phyloP scores from a whole-genome alignment of 352 stramenopile species.

The Phytophthora niederhauseri region DNA sequence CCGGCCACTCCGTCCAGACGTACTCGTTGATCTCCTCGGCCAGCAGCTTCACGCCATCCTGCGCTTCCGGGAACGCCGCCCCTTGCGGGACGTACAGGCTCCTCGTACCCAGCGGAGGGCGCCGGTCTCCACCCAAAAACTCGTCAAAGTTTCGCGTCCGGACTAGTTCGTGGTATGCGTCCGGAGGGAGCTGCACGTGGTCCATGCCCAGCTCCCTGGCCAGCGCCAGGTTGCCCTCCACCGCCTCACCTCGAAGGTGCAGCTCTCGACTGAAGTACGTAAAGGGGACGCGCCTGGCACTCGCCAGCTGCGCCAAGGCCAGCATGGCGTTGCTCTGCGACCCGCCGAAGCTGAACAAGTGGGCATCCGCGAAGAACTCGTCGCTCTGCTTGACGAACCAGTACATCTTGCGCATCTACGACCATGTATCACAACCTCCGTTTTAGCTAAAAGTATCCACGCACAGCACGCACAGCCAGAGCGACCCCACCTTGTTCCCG shows the following conservation, averaged over 20 bases:
- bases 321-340: slow-evolving; percentile 90
- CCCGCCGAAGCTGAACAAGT: slow-evolving; percentile 80
- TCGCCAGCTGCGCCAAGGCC: slow-evolving; percentile 80
- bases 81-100: slow-evolving; percentile 70
- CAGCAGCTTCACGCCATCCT: slow-evolving; percentile 60
- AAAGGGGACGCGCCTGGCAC: slow-evolving; percentile 73
- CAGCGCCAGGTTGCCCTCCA: slow-evolving; percentile 51
- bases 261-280: slow-evolving; percentile 83
- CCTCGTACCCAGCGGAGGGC: slow-evolving; percentile 14
- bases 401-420: slow-evolving; percentile 85
- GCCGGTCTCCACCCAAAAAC: slow-evolving; percentile 18
- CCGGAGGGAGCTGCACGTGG: slow-evolving; percentile 52
- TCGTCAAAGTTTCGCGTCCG: slow-evolving; percentile 45
- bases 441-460: background rate
- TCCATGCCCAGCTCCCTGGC: slow-evolving; percentile 67
- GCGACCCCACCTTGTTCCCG: slow-evolving; percentile 72
- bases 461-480: background rate
- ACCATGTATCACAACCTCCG: slow-evolving; percentile 5
- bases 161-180: slow-evolving; percentile 55
- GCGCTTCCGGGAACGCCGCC: slow-evolving; percentile 65
- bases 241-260: slow-evolving; percentile 5
- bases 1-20: slow-evolving; percentile 22
- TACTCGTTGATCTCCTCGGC: slow-evolving; percentile 80
- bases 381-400: slow-evolving; percentile 76
- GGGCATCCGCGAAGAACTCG: slow-evolving; percentile 55